A percentile compares a stretch with the other conserved stretches of the same genome.
These are phyloP conservation scores for Sedum album DNA, from an alignment of 164 flowering plant genomes.

Conservation along the genomic window DNA sequence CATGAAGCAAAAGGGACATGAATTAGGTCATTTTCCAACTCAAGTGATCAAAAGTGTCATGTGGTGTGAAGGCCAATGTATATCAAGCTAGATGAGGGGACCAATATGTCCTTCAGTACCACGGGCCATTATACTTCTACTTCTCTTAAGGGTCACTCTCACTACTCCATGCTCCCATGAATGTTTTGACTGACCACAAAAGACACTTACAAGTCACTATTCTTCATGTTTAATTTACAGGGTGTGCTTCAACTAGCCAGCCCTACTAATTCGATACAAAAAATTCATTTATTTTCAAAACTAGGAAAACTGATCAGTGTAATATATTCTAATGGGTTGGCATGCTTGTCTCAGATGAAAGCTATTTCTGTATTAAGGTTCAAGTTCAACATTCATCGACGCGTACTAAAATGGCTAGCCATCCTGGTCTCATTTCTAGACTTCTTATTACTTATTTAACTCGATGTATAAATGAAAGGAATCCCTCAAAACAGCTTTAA, in stretches of 20 bases:
- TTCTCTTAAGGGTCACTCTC: background rate
- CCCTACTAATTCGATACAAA: no score
- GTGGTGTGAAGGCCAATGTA: no score
- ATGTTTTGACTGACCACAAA: background rate
- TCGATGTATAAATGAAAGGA: no score
- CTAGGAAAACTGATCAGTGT: background rate
- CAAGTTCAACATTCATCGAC: background rate
- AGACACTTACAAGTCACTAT: no score
- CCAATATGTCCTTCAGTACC: no score
- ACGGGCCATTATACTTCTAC: no score
- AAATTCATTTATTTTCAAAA: background rate
- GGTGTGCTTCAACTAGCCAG: no score
- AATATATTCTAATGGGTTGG: background rate
- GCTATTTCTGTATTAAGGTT: background rate
- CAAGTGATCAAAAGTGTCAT: background rate
- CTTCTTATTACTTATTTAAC: background rate
- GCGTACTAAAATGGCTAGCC: background rate
- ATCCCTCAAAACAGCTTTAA: no score
- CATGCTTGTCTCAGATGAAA: conserved; percentile 3
- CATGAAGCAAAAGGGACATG: conserved; percentile 1
- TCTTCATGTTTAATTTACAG: no score
- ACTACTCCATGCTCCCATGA: background rate
- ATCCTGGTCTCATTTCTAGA: background rate
- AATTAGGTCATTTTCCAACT: conserved; percentile 3
- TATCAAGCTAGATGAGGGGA: no score